phyloP scores from a whole-genome alignment of 768 basidiomycete genomes.

The Leccinum incarnatum region DNA sequence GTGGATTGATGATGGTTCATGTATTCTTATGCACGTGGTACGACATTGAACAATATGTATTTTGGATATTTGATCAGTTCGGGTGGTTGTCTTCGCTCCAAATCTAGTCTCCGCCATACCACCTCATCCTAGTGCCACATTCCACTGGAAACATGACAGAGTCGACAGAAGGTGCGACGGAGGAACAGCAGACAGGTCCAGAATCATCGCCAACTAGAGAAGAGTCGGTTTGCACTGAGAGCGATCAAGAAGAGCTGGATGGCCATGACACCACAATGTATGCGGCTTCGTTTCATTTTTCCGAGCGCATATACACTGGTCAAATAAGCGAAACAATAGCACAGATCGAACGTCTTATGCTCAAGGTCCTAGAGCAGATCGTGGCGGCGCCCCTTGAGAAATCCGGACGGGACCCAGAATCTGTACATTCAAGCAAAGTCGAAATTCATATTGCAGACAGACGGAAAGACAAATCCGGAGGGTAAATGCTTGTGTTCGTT shows the following conservation, averaged over 20 bases:
- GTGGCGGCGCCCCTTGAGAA: conserved; percentile 12
- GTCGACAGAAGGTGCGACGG: neutral
- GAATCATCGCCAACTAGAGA: neutral
- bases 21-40: conserved; percentile 12
- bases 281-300: neutral
- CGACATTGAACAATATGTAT: neutral
- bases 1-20: neutral
- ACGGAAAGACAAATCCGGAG: conserved; percentile 26
- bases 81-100: too few species aligned
- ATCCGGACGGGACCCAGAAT: neutral
- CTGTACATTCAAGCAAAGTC: conserved; percentile 23
- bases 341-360: conserved; percentile 29
- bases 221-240: conserved; percentile 2
- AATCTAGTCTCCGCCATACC: neutral
- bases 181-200: neutral
- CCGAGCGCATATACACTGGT: conserved; percentile 4
- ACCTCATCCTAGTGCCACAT: neutral
- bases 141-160: neutral
- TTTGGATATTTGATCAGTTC: neutral
- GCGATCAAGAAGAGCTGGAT: conserved; percentile 13
- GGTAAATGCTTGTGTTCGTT: conserved; percentile 22
- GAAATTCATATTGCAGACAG: conserved; percentile 37
- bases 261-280: conserved; percentile 7
- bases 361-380: conserved; percentile 34
- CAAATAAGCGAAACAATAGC: conserved; percentile 22